phyloP scores from a whole-genome alignment of 768 basidiomycete species.

The Lactifluus echinatus region DNA sequence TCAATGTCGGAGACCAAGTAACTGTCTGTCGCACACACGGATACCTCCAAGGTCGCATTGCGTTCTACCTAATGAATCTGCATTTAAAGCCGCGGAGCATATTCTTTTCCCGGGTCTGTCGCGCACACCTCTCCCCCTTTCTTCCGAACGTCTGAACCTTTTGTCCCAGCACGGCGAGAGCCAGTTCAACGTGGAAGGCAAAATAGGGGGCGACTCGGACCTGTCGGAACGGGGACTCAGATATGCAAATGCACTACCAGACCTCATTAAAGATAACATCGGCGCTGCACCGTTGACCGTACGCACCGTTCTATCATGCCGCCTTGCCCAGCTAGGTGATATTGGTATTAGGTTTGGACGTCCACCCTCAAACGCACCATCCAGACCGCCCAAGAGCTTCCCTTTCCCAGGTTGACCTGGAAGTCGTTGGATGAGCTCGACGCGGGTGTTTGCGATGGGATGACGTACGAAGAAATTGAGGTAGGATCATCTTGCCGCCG shows the following conservation, averaged over 20 bases:
- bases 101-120: constrained; percentile 82
- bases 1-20: constrained; percentile 88
- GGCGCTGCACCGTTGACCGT: constrained; percentile 85
- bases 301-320: constrained; percentile 19
- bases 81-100: constrained; percentile 96
- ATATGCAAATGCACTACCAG: constrained; percentile 82
- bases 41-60: constrained; percentile 93
- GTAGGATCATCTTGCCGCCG: constrained; percentile 32
- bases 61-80: constrained; percentile 97
- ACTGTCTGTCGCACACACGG: constrained; percentile 83
- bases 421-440: constrained; percentile 98
- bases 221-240: constrained; percentile 77
- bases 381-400: constrained; percentile 75
- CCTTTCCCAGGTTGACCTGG: constrained; percentile 93
- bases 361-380: constrained; percentile 93
- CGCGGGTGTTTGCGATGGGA: constrained; percentile 97
- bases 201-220: constrained; percentile 94
- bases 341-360: constrained; percentile 76
- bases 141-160: constrained; percentile 4
- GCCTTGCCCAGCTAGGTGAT: background rate
- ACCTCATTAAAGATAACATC: constrained; percentile 81
- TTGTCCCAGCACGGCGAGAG: constrained; percentile 88
- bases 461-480: constrained; percentile 99
- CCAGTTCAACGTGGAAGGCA: constrained; percentile 91
- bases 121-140: background rate